Base-by-base conservation (phyloP, 1,139 yeast species). In the Kodamaea anthophila region DNA sequence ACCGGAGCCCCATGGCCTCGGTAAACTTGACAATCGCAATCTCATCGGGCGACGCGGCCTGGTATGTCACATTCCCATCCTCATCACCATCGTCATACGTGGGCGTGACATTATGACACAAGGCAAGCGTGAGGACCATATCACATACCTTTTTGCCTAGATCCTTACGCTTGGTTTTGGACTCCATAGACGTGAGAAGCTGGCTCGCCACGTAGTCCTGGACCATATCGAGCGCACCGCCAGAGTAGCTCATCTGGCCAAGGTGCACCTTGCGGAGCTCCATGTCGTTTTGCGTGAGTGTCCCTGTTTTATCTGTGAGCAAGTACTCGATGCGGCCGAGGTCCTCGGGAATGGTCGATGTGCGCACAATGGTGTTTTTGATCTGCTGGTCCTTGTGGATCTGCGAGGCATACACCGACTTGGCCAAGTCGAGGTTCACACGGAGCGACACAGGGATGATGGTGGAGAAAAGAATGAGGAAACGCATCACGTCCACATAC, bases 11-110 rank as follows among this genome's bases (percentile, higher is more conserved):
- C 19, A 88, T 93, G 4, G 65, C 55, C 40, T 85, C 94, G 1
- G 96, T 84, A 61, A 87, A 93, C 49, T 82, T 82, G 16, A 93
- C 97, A 42, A 93, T 91, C 13, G 99, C 98, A 40, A 91, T 79
- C 54, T 93, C 99, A 60, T 93, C 99, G 0, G 99, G 99, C 0
- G 97, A 88, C 0, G 97, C 96, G 0, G 98, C 98, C 55, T 93
- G 99, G 51, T 88, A 93, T 2, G 86, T 70, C 7, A 84, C 31
- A 5, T 78, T 78, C 35, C 70, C 77, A 14, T 39, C 46, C 13
- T 36, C 43, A n/a, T 42, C 44, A 35, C 82, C 93, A 18, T 52
- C 50, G 21, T 44, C 47, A 40, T 74, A 67, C 0, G 86, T 74
- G 2, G 96, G 96, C 0, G 98, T 93, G 16, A 93, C 99, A 44